These are phyloP conservation scores for Cladorrhinum sp. DNA, from an alignment of 2,329 filamentous ascomycete genomes.

Conservation along the genomic window DNA sequence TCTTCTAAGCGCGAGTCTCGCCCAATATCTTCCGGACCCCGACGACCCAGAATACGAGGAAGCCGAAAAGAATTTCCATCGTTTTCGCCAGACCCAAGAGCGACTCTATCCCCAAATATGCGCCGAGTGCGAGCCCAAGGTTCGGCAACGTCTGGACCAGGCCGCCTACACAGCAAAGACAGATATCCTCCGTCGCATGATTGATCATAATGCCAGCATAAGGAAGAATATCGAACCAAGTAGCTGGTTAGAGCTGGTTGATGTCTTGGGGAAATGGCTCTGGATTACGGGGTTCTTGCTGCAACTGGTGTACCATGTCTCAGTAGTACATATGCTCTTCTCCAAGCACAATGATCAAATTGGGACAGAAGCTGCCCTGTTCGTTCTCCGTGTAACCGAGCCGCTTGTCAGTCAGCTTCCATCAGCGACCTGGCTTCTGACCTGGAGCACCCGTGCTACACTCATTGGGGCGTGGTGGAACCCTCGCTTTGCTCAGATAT, in stretches of 20 bases:
- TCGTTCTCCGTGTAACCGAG: slow-evolving; percentile 7
- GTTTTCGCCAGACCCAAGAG: slow-evolving; percentile 71
- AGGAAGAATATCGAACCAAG: slow-evolving; percentile 40
- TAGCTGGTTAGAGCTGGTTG: slow-evolving; percentile 43
- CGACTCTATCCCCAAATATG: slow-evolving; percentile 87
- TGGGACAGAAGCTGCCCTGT: slow-evolving; percentile 1
- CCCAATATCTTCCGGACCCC: slow-evolving; percentile 71
- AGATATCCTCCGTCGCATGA: slow-evolving; percentile 72
- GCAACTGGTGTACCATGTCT: slow-evolving; percentile 52
- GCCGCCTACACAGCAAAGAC: slow-evolving; percentile 79
- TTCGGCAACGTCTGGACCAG: slow-evolving; percentile 64
- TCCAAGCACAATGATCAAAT: slow-evolving; percentile 5
- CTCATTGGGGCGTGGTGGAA: slow-evolving; percentile 65
- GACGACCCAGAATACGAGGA: slow-evolving; percentile 65
- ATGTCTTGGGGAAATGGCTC: slow-evolving; percentile 41
- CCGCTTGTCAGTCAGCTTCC: slow-evolving; percentile 41
- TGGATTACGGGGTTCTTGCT: slow-evolving; percentile 48
- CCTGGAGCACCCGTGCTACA: slow-evolving; percentile 47
- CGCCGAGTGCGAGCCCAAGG: slow-evolving; percentile 70
- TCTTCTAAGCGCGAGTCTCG: slow-evolving; percentile 69
- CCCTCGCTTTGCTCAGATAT: slow-evolving; percentile 58
- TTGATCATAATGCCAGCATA: slow-evolving; percentile 58
- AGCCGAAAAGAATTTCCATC: slow-evolving; percentile 65
- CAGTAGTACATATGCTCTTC: slow-evolving; percentile 31
- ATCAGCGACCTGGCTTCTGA: slow-evolving; percentile 39